These are phyloP conservation scores for Filobasidium floriforme DNA, from an alignment of 768 basidiomycete species.

Conservation along the genomic window DNA sequence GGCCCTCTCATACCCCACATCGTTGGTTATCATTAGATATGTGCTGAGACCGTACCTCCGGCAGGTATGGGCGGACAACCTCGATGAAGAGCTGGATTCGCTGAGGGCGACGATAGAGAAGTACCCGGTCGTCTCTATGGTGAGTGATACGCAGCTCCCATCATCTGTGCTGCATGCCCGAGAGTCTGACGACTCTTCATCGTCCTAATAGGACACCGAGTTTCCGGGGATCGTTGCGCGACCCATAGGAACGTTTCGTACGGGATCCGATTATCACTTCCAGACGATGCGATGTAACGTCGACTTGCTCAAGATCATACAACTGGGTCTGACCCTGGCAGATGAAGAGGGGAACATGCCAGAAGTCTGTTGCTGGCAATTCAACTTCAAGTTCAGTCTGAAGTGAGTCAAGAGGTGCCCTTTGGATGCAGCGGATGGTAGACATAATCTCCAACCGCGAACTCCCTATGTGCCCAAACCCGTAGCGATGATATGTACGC, in stretches of 20 bases:
- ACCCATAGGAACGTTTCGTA: constrained; percentile 92
- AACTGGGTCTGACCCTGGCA: constrained; percentile 87
- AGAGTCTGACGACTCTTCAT: constrained; percentile 33
- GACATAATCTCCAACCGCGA: too few species aligned
- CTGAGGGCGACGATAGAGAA: constrained; percentile 79
- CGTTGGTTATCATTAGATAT: too few species aligned
- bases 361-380: constrained; percentile 95
- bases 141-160: constrained; percentile 41
- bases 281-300: constrained; percentile 99
- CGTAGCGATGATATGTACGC: constrained; percentile 94
- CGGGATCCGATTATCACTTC: constrained; percentile 96
- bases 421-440: background rate
- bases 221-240: constrained; percentile 97
- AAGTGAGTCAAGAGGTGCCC: constrained; percentile 52
- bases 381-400: constrained; percentile 91
- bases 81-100: constrained; percentile 83
- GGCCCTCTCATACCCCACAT: too few species aligned
- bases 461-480: background rate
- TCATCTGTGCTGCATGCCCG: constrained; percentile 1
- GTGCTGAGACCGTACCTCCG: background rate
- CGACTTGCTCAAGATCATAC: constrained; percentile 93
- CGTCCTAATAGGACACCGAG: constrained; percentile 76
- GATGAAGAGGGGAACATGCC: constrained; percentile 91
- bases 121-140: constrained; percentile 94
- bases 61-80: constrained; percentile 86